Base-by-base conservation (phyloP, 192 early-diverging fungal species). In the Gonapodya prolifera region DNA sequence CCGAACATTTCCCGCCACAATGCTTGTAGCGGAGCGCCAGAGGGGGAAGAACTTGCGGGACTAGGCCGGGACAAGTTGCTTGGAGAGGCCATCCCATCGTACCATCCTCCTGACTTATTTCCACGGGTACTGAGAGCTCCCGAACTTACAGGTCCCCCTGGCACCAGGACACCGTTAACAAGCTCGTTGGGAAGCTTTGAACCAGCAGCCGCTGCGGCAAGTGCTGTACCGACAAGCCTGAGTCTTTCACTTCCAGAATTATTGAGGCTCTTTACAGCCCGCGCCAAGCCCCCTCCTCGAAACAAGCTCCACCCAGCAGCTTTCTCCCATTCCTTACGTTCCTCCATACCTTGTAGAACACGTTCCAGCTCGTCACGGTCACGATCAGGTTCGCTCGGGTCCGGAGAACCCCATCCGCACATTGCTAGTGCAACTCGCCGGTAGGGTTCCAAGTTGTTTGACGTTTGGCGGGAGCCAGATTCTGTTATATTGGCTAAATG, bases 251-350 rank as follows among this genome's bases (percentile, higher is more conserved):
- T 92, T 93, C 78, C 0, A 34, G 28, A 76, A 33, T 0, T 69
- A 33, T 77, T 77, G 36, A 94, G 79, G 2, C 91, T 86, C 80
- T 88, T 81, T 28, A 97, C 86, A 2, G 93, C 92, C 69, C 94
- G 86, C 78, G 87, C 89, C 29, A 91, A 84, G 77, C 89, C 82
- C 1, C 83, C 83, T 45, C 91, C 91, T 82, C 95, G 90, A 75
- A 99, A 95, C 70, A 99, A 87, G 1, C 95, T 92, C 85, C 89
- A 89, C 17, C 89, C 94, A 1, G 97, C 96, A 0, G 97, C 96
- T 69, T 91, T 90, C 74, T 95, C 95, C 78, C 85, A 94, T 74
- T 93, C 86, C 2, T 85, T 88, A 18, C 80, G 81, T 30, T 76
- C 70, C 80, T 97, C 94, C 70, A 96, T 77, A 75, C 90, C 82